Evolutionary conservation across 768 basidiomycete genomes (phyloP).

Genomic region (Thelephora ganbajun): DNA sequence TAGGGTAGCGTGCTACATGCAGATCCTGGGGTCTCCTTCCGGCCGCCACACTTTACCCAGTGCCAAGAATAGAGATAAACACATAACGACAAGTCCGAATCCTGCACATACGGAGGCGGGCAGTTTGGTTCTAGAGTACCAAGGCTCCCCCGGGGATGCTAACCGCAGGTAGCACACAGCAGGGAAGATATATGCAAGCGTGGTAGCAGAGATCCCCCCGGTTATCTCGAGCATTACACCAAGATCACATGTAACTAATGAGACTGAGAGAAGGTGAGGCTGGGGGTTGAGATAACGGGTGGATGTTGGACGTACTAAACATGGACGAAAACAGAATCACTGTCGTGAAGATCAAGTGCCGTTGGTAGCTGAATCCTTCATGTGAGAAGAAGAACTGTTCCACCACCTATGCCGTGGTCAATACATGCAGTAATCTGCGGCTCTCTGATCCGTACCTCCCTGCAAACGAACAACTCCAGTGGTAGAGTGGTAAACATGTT

Average conservation of each 20-base stretch:
- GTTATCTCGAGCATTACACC: conserved; percentile 98
- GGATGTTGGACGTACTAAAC: conserved; percentile 42
- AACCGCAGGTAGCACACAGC: conserved; percentile 80
- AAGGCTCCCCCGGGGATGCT: conserved; percentile 35
- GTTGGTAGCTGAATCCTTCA: conserved; percentile 64
- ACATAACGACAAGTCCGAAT: conserved; percentile 70
- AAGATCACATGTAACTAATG: conserved; percentile 87
- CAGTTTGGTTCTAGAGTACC: conserved; percentile 59
- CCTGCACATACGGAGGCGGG: conserved; percentile 58
- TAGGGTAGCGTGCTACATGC: conserved; percentile 26
- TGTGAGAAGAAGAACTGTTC: conserved; percentile 95
- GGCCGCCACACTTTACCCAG: conserved; percentile 66
- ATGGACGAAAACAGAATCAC: conserved; percentile 70
- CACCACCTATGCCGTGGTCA: conserved; percentile 46
- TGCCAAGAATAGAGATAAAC: conserved; percentile 64
- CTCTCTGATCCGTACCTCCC: conserved; percentile 64
- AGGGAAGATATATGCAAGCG: conserved; percentile 87
- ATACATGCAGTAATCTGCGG: background rate
- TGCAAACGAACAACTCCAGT: conserved; percentile 90
- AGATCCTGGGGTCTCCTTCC: conserved; percentile 60
- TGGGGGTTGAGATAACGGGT: background rate
- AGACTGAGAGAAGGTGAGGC: conserved; percentile 34
- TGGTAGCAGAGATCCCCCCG: conserved; percentile 88
- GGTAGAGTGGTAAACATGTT: conserved; percentile 99
- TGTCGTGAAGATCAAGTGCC: conserved; percentile 87